These are phyloP conservation scores for Stentor coeruleus DNA, from an alignment of 73 alveolate species.

Conservation along the genomic window DNA sequence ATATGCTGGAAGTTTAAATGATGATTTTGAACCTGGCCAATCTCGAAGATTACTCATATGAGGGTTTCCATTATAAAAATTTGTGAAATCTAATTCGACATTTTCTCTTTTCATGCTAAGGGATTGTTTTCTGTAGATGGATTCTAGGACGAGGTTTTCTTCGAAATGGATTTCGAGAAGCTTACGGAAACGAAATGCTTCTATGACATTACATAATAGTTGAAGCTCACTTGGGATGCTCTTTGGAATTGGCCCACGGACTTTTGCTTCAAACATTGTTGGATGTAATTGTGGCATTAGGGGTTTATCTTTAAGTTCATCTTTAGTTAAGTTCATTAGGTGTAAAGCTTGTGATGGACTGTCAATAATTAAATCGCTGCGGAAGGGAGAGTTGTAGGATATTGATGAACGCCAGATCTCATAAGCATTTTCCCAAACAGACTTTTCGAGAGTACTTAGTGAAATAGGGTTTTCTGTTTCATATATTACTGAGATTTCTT, in stretches of 20 bases:
- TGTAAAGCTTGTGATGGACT: neutral
- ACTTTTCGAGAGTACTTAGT: neutral
- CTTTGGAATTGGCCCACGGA: neutral
- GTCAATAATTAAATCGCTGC: neutral
- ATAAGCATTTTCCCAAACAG: neutral
- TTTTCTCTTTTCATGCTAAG: neutral
- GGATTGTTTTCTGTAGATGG: neutral
- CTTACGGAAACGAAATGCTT: neutral
- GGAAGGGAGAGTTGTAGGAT: neutral
- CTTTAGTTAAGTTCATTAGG: neutral
- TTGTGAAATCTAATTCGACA: neutral
- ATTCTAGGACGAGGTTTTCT: neutral
- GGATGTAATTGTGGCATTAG: neutral
- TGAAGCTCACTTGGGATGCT: neutral
- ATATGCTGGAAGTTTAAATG: slow-evolving; percentile 43
- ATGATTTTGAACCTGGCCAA: slow-evolving; percentile 45
- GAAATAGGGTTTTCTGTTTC: neutral
- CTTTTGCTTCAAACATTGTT: neutral
- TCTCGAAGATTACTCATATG: slow-evolving; percentile 31
- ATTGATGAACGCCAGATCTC: neutral
- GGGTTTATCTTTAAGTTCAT: neutral
- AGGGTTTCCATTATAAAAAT: neutral
- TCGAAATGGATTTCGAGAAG: neutral
- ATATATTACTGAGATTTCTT: neutral
- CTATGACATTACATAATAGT: neutral